Conservation (phyloP, 2,329 filamentous ascomycete genomes). For the Colletotrichum zoysiae region DNA sequence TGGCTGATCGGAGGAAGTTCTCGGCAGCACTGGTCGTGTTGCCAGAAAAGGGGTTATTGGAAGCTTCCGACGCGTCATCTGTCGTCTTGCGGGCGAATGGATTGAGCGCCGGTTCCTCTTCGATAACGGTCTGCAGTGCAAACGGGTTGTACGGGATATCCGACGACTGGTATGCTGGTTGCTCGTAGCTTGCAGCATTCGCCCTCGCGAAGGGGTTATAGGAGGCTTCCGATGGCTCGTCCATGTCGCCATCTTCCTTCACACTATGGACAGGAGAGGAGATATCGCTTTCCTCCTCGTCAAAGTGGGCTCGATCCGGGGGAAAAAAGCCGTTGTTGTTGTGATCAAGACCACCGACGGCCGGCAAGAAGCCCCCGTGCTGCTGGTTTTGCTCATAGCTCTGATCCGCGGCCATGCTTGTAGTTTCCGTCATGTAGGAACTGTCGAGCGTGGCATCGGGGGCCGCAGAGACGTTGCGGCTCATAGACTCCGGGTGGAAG, state of each 20-base stretch:
- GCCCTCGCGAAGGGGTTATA: constrained; percentile 27
- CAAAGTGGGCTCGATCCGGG: constrained; percentile 15
- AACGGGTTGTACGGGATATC: constrained; percentile 32
- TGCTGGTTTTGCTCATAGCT: constrained; percentile 2
- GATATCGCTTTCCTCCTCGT: not conserved
- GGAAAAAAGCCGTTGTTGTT: not conserved
- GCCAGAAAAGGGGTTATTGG: constrained; percentile 22
- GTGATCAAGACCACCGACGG: not conserved
- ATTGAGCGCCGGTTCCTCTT: not conserved
- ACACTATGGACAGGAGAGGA: constrained; percentile 35
- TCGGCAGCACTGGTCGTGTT: constrained; percentile 28
- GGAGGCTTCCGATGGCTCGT: not conserved
- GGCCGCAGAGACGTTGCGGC: constrained; percentile 17
- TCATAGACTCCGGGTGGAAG: not conserved
- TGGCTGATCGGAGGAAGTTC: constrained; percentile 26
- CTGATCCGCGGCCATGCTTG: constrained; percentile 10
- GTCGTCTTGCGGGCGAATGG: not conserved
- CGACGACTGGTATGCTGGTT: constrained; percentile 1
- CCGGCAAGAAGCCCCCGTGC: not conserved
- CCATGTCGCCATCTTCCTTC: constrained; percentile 10
- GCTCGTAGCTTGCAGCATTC: not conserved
- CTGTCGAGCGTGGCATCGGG: constrained; percentile 17
- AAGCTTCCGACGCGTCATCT: not conserved
- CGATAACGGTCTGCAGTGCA: constrained; percentile 1
- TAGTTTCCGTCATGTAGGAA: constrained; percentile 24